These are phyloP conservation scores for Chondrus crispus DNA, from an alignment of 23 red algal species.

Conservation along the genomic window DNA sequence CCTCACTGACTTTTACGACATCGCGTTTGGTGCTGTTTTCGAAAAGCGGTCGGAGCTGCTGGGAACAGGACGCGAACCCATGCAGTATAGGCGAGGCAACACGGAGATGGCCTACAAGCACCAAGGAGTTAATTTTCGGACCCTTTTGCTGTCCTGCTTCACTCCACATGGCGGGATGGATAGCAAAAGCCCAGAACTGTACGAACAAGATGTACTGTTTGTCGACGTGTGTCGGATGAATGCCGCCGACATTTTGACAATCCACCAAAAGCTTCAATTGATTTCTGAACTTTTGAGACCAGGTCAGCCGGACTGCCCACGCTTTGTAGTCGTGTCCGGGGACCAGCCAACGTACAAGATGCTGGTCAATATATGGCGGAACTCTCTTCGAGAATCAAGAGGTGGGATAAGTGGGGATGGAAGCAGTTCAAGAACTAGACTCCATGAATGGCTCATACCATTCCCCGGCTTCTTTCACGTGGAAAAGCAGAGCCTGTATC, in stretches of 20 bases:
- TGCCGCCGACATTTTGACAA: neutral
- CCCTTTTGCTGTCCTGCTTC: neutral
- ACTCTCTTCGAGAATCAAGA: neutral
- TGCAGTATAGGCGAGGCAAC: neutral
- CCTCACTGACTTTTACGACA: neutral
- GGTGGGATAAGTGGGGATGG: neutral
- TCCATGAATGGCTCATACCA: neutral
- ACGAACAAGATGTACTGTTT: neutral
- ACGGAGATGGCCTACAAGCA: neutral
- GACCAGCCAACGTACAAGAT: neutral
- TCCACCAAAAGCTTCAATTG: neutral
- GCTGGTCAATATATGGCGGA: neutral
- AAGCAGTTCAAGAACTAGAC: neutral
- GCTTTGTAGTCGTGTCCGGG: neutral
- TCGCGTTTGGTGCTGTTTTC: neutral
- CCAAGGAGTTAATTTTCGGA: neutral
- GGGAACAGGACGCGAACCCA: no score
- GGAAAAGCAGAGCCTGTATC: constrained; percentile 25
- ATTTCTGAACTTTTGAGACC: neutral
- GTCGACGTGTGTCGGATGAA: neutral
- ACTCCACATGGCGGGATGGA: neutral
- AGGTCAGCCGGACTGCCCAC: neutral
- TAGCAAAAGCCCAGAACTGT: neutral
- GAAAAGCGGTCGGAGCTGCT: neutral
- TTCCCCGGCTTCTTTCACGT: neutral